Conservation (phyloP, 495 filamentous ascomycete genomes). For the Trichoderma orchidacearum region DNA sequence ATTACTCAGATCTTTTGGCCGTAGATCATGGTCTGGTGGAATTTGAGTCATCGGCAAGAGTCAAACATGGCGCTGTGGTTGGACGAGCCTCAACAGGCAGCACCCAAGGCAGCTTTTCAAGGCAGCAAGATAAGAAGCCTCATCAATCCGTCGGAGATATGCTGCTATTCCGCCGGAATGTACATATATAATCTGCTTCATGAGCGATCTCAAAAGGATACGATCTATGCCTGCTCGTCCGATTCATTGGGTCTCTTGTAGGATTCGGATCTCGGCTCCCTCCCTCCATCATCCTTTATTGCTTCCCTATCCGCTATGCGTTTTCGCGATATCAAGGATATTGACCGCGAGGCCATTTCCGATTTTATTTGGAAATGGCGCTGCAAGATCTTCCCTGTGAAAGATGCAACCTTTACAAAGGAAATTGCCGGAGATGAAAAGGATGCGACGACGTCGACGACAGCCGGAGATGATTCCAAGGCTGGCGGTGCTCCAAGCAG, state of each 20-base stretch:
- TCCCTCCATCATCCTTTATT: not conserved
- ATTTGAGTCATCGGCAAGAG: not conserved
- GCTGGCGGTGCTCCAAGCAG: not conserved
- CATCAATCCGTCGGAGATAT: too few relatives aligned
- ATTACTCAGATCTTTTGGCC: too few relatives aligned
- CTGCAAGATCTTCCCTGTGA: slow-evolving; percentile 1
- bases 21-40: too few relatives aligned
- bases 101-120: not conserved
- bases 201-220: too few relatives aligned
- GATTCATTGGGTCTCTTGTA: too few relatives aligned
- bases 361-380: slow-evolving; percentile 2
- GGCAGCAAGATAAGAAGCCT: too few relatives aligned
- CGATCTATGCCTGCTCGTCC: too few relatives aligned
- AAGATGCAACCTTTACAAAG: not conserved
- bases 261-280: too few relatives aligned
- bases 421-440: not conserved
- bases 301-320: not conserved
- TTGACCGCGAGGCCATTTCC: slow-evolving; percentile 1
- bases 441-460: not conserved
- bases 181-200: too few relatives aligned
- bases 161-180: too few relatives aligned
- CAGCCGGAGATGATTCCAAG: not conserved
- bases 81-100: not conserved
- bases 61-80: not conserved
- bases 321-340: slow-evolving; percentile 1